Evolutionary conservation across 345 rosid genomes (phyloP), one percentile per base, ranked within the genome.

Genomic region (Lumnitzera racemosa): DNA sequence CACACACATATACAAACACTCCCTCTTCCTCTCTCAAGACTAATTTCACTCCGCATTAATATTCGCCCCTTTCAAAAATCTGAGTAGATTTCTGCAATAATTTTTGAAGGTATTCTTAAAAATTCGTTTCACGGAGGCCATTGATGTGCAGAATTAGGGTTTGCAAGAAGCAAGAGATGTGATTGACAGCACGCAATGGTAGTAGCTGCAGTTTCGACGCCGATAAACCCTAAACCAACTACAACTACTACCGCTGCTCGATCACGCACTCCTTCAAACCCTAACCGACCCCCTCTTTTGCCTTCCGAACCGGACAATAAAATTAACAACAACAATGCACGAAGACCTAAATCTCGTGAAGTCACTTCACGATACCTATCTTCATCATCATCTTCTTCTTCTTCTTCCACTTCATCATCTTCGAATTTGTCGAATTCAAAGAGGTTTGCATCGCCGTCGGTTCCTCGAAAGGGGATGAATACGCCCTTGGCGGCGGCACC

Each of bases 341-440:
- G 84, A 60, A 86, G 91, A 2, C 80, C 83, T 0, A 85, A 81
- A 70, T 61, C 84, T 7, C 83, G 94, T 13, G 91, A 83, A 46
- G 91, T 92, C 72, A 72, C 81, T 13, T 92, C 96, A 61, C 96
- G 98, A 3, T 89, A 89, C 71, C 65, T 87, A 69, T 71, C 74
- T 0, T 63, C 67, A 69, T 71, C 74, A 0, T 63, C 67, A 12
- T 53, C 64, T 15, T 46, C 71, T 0, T 70, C 80, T 25, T 61
- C 85, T 3, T 73, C 78, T 15, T 58, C 82, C 6, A 58, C 80
- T 15, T 56, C 78, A 52, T 69, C 83, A 2, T 49, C 80, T 4
- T 59, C 74, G 15, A 47, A 63, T 5, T 63, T 72, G 53, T 69
- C 80, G 2, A 46, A 81, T 10, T 57, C 74, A 6, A 85, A 75